Percentiles rank a stretch among this genome's conserved stretches.
phyloP scores from a whole-genome alignment of 495 filamentous ascomycete species.

The Endocarpon pusillum region DNA sequence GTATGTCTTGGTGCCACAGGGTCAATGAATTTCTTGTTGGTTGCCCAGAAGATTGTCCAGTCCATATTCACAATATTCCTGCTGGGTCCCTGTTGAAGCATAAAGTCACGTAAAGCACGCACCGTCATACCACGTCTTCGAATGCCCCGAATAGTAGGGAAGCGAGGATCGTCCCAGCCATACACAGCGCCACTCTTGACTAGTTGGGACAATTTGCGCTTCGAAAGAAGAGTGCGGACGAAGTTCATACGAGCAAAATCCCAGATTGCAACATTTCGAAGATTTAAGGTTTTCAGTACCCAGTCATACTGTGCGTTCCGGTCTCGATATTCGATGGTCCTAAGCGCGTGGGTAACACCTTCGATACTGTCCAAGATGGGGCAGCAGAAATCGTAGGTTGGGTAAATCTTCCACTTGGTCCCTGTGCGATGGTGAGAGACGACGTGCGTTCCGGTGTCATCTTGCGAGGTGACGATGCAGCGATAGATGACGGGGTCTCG shows the following conservation, averaged over 20 bases:
- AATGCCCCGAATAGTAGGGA: constrained; percentile 84
- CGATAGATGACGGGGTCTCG: constrained; percentile 92
- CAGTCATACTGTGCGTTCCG: constrained; percentile 95
- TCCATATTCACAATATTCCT: constrained; percentile 81
- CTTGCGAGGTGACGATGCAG: no score
- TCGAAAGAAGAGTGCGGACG: constrained; percentile 73
- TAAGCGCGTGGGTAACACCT: constrained; percentile 80
- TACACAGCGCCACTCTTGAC: constrained; percentile 73
- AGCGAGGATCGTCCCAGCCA: constrained; percentile 92
- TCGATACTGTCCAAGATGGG: constrained; percentile 82
- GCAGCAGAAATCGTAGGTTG: constrained; percentile 88
- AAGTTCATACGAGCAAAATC: constrained; percentile 97
- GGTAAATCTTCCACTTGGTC: constrained; percentile 82
- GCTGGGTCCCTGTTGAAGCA: constrained; percentile 79
- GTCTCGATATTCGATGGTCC: constrained; percentile 94
- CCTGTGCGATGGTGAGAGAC: constrained; percentile 89
- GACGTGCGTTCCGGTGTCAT: no score
- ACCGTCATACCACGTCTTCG: constrained; percentile 82
- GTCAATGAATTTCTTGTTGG: constrained; percentile 90
- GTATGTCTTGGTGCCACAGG: constrained; percentile 75
- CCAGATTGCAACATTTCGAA: constrained; percentile 88
- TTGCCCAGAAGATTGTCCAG: constrained; percentile 85
- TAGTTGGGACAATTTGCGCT: constrained; percentile 88
- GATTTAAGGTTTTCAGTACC: constrained; percentile 73
- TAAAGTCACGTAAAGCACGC: constrained; percentile 75